phyloP scores from a whole-genome alignment of 352 stramenopile genomes.

The Phytophthora fragariaefolia region DNA sequence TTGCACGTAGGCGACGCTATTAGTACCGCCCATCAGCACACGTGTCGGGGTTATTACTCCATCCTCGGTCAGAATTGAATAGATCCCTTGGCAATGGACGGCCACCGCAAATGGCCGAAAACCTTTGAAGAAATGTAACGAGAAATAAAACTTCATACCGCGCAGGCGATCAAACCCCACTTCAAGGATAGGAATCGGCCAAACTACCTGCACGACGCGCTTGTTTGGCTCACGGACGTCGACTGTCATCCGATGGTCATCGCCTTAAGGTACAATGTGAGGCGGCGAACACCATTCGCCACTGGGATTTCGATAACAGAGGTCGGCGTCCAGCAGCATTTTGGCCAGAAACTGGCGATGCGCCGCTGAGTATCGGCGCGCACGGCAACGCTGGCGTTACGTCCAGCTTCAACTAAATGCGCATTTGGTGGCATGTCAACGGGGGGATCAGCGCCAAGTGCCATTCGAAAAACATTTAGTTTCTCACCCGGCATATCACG shows the following conservation, averaged over 20 bases:
- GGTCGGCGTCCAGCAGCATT: neutral
- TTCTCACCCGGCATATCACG: neutral
- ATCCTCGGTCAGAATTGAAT: constrained; percentile 23
- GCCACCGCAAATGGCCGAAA: constrained; percentile 25
- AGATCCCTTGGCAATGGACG: constrained; percentile 10
- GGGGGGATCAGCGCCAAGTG: neutral
- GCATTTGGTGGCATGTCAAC: neutral
- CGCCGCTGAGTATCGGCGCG: neutral
- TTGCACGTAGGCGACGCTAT: constrained; percentile 23
- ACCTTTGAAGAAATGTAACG: constrained; percentile 15
- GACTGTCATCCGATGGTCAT: too few species aligned
- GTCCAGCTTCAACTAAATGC: neutral
- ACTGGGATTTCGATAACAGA: neutral
- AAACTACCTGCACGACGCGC: too few species aligned
- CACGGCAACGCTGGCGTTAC: neutral
- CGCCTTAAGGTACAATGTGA: too few species aligned
- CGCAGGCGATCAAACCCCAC: too few species aligned
- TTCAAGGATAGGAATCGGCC: too few species aligned
- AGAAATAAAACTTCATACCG: too few species aligned
- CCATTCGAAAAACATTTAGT: neutral
- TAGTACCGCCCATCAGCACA: constrained; percentile 19
- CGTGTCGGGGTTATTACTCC: constrained; percentile 15
- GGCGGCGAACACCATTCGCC: neutral
- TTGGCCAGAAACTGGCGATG: neutral
- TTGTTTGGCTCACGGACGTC: too few species aligned